phyloP scores from a whole-genome alignment of 345 rosid genomes.

The Syzygium oleosum region DNA sequence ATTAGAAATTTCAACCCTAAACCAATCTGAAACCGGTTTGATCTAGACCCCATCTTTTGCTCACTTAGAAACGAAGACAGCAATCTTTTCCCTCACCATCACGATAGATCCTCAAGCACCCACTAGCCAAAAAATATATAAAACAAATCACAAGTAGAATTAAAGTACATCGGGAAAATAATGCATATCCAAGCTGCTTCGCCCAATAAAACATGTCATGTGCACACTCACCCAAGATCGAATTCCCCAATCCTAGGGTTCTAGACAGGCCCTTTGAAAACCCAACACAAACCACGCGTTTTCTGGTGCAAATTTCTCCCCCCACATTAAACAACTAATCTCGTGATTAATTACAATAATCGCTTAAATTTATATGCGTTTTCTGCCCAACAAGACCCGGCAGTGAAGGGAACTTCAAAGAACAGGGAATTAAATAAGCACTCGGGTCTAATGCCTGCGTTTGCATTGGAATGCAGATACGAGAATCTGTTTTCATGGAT shows the following conservation, averaged over 20 bases:
- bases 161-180: no score
- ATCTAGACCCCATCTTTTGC: not conserved
- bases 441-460: not conserved
- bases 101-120: not conserved
- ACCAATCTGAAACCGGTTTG: not conserved
- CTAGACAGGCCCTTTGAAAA: constrained; percentile 6
- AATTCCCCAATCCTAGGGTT: constrained; percentile 1
- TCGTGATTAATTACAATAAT: not conserved
- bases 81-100: not conserved
- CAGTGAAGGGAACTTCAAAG: not conserved
- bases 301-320: constrained; percentile 1
- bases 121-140: not conserved
- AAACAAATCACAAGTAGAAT: not conserved
- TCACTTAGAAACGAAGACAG: not conserved
- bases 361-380: not conserved
- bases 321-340: not conserved
- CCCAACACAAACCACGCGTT: constrained; percentile 6
- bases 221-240: not conserved
- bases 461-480: not conserved
- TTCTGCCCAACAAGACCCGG: not conserved
- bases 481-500: not conserved
- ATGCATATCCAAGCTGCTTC: not conserved
- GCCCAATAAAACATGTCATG: not conserved
- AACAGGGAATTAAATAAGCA: not conserved
- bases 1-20: not conserved